phyloP scores from a whole-genome alignment of 129 eudicot genomes.

The Apium graveolens region DNA sequence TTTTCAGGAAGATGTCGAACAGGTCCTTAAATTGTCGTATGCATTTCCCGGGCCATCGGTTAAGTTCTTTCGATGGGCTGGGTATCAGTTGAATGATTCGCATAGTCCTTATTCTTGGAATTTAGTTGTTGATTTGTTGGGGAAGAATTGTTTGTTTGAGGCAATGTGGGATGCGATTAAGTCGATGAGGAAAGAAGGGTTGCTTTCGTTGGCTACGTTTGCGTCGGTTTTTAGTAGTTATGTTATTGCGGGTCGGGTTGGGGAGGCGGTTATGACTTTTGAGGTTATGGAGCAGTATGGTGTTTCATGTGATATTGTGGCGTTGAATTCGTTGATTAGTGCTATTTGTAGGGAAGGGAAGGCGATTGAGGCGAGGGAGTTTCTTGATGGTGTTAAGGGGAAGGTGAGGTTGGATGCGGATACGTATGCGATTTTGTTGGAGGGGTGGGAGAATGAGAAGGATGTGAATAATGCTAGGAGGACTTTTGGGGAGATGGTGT shows the following conservation, averaged over 20 bases:
- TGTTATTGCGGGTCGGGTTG: slow-evolving; percentile 42
- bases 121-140: slow-evolving; percentile 68
- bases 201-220: slow-evolving; percentile 64
- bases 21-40: slow-evolving; percentile 65
- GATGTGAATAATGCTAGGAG: slow-evolving; percentile 38
- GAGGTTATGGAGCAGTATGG: slow-evolving; percentile 62
- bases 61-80: slow-evolving; percentile 80
- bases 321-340: slow-evolving; percentile 64
- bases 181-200: slow-evolving; percentile 51
- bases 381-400: slow-evolving; percentile 26
- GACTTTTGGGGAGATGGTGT: slow-evolving; percentile 67
- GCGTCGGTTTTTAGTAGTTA: slow-evolving; percentile 75
- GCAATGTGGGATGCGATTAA: slow-evolving; percentile 87
- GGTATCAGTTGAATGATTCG: slow-evolving; percentile 39
- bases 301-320: slow-evolving; percentile 37
- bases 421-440: slow-evolving; percentile 66
- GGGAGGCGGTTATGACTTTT: slow-evolving; percentile 50
- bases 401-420: slow-evolving; percentile 55
- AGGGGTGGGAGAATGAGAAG: slow-evolving; percentile 77
- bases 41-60: slow-evolving; percentile 44
- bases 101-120: slow-evolving; percentile 80
- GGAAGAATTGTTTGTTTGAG: slow-evolving; percentile 57
- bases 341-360: slow-evolving; percentile 70
- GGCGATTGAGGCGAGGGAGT: slow-evolving; percentile 41
- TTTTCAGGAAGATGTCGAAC: slow-evolving; percentile 49